Evolutionary conservation across 192 early-diverging fungal species (phyloP), one percentile per base, ranked within the genome.

Genomic region (Coemansia sp.): DNA sequence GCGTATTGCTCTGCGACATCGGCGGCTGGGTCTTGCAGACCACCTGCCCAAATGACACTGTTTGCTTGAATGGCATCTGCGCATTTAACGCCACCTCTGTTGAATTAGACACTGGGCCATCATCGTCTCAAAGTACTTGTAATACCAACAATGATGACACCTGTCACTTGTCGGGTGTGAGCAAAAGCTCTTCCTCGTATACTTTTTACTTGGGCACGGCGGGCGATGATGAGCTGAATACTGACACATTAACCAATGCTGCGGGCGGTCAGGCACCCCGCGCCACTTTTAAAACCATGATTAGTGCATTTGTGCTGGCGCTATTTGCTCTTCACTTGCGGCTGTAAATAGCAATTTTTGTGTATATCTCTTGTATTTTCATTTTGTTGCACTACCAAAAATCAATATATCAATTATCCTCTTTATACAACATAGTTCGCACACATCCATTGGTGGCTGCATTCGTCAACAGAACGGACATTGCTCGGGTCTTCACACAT

Each of bases 1-100:
- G 55, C 25, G 38, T 48, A 3, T 15, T 41, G n/a, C 42, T 57
- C 7, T 66, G 65, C 6, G 21, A 57, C 65, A 66, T 57, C 23
- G 55, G 55, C 23, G 65, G 50, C 27, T 66, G 65, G 65, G 25
- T 55, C 7, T 29, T 66, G 34, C 48, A 66, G 37, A 44, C 14
- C 23, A 44, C 32, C 17, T 66, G 65, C 14, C 41, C 36, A 2
- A 10, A 6, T 1, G 32, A 32, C 34, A 57, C 65, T 0, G 21
- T 41, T 19, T 66, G 65, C 34, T 32, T 5, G 15, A 50, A 66
- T 36, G 65, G 50, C 4, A 23, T 27, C 4, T 66, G 65, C 51
- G 15, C 51, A 17, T 39, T 29, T 12, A 32, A 48, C 5, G 38
- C 5, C 21, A 23, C n/a, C 11, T 36, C 34, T 36, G 34, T 8